Base-by-base conservation (phyloP, 2,329 filamentous ascomycete species). In the Phaeosphaeria sp. region DNA sequence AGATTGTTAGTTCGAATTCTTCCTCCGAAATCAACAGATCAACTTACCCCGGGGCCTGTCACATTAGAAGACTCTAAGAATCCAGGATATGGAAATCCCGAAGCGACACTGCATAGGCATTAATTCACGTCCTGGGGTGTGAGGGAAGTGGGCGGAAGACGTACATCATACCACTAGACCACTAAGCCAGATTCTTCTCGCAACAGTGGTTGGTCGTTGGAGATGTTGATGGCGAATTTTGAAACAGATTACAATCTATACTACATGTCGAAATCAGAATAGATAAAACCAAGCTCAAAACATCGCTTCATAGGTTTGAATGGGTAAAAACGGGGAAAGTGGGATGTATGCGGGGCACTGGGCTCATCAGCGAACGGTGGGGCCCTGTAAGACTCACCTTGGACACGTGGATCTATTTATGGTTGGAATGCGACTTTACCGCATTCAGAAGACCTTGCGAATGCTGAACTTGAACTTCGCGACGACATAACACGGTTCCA, bases 21-120 rank as follows among this genome's bases (percentile, higher is more conserved):
- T 36, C 30, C 30, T 36, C 30, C 11, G 11, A 36, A 13, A 36
- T 36, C 30, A 13, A 13, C 30, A 36, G 30, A 36, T 36, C 15
- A 57, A 54, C 55, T 57, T 57, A 57, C 55, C 73, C 73, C 73
- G 73, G 73, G 73, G 71, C 72, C 73, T 75, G 71, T 74, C 69
- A 75, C 72, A 75, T 36, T 43, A 54, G 30, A 66, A 62, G 64
- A 64, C 61, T 56, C 58, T 57, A 56, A 57, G 63, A 66, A 64
- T 66, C 64, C 65, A 65, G 67, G 69, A 48, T 21, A 53, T n/a
- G 43, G 44, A 57, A 57, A n/a, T n/a, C 63, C 62, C 68, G 69
- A 72, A 71, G 69, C 69, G 65, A 72, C 69, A 53, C 50, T 52
- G 6, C 5, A 3, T 9, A 25, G 4, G n/a, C 17, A 27, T 52